phyloP scores from a whole-genome alignment of 768 basidiomycete genomes.

The Boletus huronensis region DNA sequence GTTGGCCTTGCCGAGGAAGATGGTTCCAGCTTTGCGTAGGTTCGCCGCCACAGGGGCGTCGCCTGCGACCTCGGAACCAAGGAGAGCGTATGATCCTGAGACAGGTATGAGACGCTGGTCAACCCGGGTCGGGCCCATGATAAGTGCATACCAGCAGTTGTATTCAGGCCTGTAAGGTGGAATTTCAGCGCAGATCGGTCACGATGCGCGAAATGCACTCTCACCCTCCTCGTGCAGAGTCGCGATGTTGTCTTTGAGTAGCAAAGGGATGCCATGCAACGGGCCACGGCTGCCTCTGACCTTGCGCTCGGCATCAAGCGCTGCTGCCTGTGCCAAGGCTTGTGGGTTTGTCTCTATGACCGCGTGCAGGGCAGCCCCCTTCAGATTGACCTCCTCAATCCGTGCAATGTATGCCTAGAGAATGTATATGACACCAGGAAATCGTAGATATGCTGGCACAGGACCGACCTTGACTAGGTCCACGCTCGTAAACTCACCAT shows the following conservation, averaged over 20 bases:
- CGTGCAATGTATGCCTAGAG: constrained; percentile 60
- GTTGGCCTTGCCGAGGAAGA: constrained; percentile 42
- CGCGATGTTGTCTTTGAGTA: constrained; percentile 49
- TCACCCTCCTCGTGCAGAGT: constrained; percentile 32
- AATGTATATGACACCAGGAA: background rate
- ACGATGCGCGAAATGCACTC: background rate
- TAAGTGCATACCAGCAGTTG: constrained; percentile 32
- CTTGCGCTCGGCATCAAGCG: constrained; percentile 47
- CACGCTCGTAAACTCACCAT: constrained; percentile 53
- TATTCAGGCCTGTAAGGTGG: constrained; percentile 33
- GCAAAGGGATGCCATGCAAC: constrained; percentile 58
- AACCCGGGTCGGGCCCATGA: background rate
- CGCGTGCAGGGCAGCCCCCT: constrained; percentile 55
- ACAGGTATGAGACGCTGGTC: background rate
- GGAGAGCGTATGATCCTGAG: constrained; percentile 34
- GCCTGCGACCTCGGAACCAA: constrained; percentile 34
- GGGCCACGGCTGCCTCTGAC: constrained; percentile 41
- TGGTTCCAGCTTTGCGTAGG: constrained; percentile 32
- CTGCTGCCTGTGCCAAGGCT: constrained; percentile 50
- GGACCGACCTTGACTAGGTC: constrained; percentile 54
- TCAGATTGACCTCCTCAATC: constrained; percentile 62
- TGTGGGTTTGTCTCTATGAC: constrained; percentile 59
- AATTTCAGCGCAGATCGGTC: background rate
- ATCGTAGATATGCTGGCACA: background rate
- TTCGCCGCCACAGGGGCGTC: constrained; percentile 32